Conservation (phyloP, 768 basidiomycete species). For the Tulasnella sp. region DNA sequence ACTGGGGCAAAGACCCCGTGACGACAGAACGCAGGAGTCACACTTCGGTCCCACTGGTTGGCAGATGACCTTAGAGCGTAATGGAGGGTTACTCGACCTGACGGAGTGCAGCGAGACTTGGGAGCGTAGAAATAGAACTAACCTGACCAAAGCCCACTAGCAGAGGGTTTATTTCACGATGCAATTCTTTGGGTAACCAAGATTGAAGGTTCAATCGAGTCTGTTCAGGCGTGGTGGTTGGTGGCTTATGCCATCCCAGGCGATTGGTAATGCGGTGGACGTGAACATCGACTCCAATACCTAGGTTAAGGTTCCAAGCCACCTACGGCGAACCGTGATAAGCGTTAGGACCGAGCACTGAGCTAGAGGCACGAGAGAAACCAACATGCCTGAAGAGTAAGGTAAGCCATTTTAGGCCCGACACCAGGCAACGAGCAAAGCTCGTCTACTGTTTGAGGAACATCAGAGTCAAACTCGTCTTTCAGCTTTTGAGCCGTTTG, state of each 20-base stretch:
- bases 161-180: constrained; percentile 75
- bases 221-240: constrained; percentile 84
- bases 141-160: constrained; percentile 89
- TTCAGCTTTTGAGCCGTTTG: constrained; percentile 68
- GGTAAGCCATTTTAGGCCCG: constrained; percentile 95
- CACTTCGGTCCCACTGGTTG: constrained; percentile 68
- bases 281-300: constrained; percentile 96
- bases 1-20: constrained; percentile 67
- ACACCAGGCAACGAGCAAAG: constrained; percentile 88
- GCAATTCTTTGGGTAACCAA: constrained; percentile 76
- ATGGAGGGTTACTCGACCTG: background rate
- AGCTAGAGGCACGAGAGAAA: background rate
- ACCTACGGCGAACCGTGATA: constrained; percentile 50
- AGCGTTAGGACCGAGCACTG: background rate
- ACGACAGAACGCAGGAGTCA: constrained; percentile 61
- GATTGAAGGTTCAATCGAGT: constrained; percentile 82
- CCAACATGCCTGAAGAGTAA: constrained; percentile 64
- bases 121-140: background rate
- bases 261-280: constrained; percentile 95
- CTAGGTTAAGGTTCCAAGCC: constrained; percentile 86
- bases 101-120: background rate
- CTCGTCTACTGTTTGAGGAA: constrained; percentile 87
- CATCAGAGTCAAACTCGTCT: constrained; percentile 77
- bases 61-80: constrained; percentile 59
- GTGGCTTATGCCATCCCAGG: constrained; percentile 86